These are phyloP conservation scores for Larix kaempferi DNA, from an alignment of 75 land plant species.

Conservation along the genomic window DNA sequence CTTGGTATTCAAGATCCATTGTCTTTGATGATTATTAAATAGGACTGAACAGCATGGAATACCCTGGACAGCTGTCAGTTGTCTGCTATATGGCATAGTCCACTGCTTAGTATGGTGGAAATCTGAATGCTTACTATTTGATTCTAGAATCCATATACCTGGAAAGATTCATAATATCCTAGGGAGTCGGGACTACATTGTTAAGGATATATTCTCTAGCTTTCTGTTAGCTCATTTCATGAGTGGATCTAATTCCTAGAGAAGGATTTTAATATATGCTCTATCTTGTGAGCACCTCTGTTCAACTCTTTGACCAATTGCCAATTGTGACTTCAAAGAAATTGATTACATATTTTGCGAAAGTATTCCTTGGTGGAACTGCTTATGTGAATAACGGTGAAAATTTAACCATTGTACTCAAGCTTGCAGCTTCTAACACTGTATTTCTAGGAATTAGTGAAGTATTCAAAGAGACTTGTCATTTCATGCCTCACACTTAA, in stretches of 20 bases:
- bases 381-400: not conserved
- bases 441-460: not conserved
- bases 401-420: not conserved
- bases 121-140: not conserved
- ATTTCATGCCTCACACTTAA: not conserved
- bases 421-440: not conserved
- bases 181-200: not conserved
- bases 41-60: not conserved
- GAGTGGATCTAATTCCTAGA: too few relatives aligned
- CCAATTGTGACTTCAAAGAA: not conserved
- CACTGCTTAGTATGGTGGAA: not conserved
- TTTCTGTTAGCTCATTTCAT: not conserved
- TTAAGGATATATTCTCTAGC: not conserved
- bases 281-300: not conserved
- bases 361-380: not conserved
- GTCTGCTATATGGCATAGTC: not conserved
- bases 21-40: not conserved
- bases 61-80: not conserved
- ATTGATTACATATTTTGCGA: not conserved
- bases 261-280: too few relatives aligned
- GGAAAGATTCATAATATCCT: not conserved
- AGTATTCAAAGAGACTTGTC: not conserved
- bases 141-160: not conserved
- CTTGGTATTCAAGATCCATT: not conserved
- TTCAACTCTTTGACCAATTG: not conserved